Percentiles rank a stretch among this genome's conserved stretches.
Evolutionary conservation across 73 alveolate species (phyloP).

Genomic region (Paramecium sonneborni): DNA sequence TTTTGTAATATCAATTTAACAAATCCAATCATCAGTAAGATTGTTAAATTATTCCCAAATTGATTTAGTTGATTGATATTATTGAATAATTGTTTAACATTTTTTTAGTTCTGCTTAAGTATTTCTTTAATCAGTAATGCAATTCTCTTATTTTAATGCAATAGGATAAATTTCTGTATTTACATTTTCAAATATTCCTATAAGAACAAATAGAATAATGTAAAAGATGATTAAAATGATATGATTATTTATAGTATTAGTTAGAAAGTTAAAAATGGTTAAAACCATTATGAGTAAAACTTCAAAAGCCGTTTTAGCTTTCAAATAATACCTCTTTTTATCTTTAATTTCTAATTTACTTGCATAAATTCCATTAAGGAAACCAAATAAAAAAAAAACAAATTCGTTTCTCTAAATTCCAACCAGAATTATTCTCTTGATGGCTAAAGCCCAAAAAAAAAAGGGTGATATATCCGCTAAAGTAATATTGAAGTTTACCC

Average conservation of each 20-base stretch:
- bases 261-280: neutral
- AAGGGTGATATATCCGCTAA: neutral
- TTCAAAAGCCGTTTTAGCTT: neutral
- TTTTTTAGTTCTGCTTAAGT: neutral
- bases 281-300: neutral
- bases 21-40: neutral
- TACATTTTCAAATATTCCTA: neutral
- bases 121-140: neutral
- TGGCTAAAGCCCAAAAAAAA: neutral
- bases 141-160: neutral
- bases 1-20: neutral
- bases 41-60: neutral
- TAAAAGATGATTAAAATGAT: neutral
- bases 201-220: neutral
- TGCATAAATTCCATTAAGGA: neutral
- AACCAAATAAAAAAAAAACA: neutral
- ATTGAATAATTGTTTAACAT: neutral
- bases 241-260: neutral
- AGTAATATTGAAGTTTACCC: neutral
- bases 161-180: neutral
- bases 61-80: neutral
- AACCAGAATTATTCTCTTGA: neutral
- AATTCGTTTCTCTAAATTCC: neutral
- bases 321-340: neutral
- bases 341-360: neutral